A percentile compares a stretch with the other conserved stretches of the same genome.
These are phyloP conservation scores for Cercospora beticola DNA, from an alignment of 2,329 filamentous ascomycete genomes.

Conservation along the genomic window DNA sequence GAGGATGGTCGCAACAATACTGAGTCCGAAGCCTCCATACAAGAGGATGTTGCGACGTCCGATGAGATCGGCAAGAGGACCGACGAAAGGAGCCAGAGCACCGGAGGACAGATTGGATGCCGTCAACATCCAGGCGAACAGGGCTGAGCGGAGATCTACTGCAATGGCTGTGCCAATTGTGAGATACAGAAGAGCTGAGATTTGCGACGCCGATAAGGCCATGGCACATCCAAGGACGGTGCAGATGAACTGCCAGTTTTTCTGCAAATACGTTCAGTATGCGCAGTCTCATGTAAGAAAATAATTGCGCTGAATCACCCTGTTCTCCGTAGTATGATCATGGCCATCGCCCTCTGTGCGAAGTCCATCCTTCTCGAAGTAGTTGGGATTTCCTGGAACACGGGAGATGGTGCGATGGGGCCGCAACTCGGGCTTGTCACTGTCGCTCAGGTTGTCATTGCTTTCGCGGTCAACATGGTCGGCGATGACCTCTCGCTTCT, in stretches of 20 bases:
- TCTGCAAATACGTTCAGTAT: background rate
- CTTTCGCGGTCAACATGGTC: background rate
- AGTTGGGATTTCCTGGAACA: slow-evolving; percentile 6
- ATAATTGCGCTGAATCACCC: background rate
- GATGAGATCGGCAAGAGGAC: background rate
- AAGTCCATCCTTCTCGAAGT: background rate
- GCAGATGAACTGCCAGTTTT: background rate
- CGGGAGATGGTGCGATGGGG: slow-evolving; percentile 3
- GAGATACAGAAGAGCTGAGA: background rate
- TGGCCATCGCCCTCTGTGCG: slow-evolving; percentile 1
- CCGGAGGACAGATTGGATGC: background rate
- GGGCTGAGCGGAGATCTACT: background rate
- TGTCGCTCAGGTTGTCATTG: slow-evolving; percentile 1
- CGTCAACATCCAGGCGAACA: slow-evolving; percentile 4
- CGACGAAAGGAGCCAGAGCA: background rate
- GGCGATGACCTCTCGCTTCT: background rate
- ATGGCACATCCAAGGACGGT: background rate
- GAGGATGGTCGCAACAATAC: background rate
- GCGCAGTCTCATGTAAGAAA: background rate
- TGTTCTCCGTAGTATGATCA: background rate
- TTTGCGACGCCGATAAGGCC: background rate
- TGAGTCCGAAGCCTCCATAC: background rate
- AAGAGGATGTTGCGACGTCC: background rate
- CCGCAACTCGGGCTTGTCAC: background rate
- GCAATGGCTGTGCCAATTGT: background rate